Evolutionary conservation across 345 rosid genomes (phyloP).

Genomic region (Pistacia vera): DNA sequence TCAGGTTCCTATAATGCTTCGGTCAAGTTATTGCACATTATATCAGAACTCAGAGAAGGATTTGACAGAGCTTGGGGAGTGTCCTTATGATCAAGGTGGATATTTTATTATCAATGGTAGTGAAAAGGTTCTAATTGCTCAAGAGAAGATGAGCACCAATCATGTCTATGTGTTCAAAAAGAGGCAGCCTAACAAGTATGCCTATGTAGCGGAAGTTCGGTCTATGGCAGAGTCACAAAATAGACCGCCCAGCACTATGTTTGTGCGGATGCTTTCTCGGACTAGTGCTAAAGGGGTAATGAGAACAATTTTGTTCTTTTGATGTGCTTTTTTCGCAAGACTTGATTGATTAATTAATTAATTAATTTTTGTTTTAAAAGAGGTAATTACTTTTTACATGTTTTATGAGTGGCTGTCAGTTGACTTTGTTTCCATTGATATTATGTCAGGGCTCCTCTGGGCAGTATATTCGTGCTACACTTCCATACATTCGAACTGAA

Average conservation of each 20-base stretch:
- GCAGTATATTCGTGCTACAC: constrained; percentile 91
- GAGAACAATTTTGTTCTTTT: constrained; percentile 8
- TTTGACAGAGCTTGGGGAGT: constrained; percentile 97
- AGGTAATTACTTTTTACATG: background rate
- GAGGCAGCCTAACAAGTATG: constrained; percentile 95
- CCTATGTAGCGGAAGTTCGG: constrained; percentile 89
- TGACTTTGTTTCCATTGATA: background rate
- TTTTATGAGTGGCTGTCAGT: background rate
- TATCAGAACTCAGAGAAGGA: constrained; percentile 95
- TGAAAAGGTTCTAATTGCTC: constrained; percentile 97
- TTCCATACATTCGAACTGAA: constrained; percentile 95
- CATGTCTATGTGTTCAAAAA: constrained; percentile 97
- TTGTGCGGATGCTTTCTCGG: constrained; percentile 98
- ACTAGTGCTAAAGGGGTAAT: constrained; percentile 97
- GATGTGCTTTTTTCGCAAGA: background rate
- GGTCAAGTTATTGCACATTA: constrained; percentile 89
- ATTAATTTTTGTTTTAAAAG: background rate
- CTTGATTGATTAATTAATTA: background rate
- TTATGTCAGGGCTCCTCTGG: constrained; percentile 88
- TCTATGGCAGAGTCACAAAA: constrained; percentile 98
- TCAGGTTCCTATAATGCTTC: constrained; percentile 98
- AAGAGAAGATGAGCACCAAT: constrained; percentile 99
- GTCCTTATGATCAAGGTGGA: constrained; percentile 99
- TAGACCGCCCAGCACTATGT: constrained; percentile 97
- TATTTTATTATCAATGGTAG: constrained; percentile 98